phyloP scores from a whole-genome alignment of 169 alveolate species.

The Amoebophrya sp. region DNA sequence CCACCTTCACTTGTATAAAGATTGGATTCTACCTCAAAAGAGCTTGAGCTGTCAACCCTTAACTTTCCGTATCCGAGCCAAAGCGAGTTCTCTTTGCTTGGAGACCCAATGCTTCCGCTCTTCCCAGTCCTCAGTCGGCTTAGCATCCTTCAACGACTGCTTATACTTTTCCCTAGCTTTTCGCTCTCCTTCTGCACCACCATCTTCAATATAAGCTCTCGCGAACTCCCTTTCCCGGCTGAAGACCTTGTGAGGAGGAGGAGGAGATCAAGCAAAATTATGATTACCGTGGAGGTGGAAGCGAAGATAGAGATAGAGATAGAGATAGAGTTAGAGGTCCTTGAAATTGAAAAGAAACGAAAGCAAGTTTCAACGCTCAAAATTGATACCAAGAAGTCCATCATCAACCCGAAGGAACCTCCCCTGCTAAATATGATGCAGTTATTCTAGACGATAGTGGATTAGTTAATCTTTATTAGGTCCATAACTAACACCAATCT shows the following conservation, averaged over 20 bases:
- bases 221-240: not conserved
- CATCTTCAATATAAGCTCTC: not conserved
- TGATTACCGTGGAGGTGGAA: not conserved
- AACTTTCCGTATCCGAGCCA: not conserved
- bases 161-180: not conserved
- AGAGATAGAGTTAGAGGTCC: too few relatives aligned
- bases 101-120: not conserved
- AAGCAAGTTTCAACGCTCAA: too few relatives aligned
- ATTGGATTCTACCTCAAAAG: too few relatives aligned
- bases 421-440: too few relatives aligned
- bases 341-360: too few relatives aligned
- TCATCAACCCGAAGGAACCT: too few relatives aligned
- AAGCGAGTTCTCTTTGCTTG: not conserved
- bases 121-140: constrained; percentile 14
- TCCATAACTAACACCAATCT: too few relatives aligned
- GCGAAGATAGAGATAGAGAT: not conserved
- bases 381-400: too few relatives aligned
- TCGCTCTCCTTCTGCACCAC: not conserved
- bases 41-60: too few relatives aligned
- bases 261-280: not conserved
- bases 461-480: too few relatives aligned
- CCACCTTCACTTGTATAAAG: too few relatives aligned
- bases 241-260: not conserved
- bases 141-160: not conserved
- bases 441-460: too few relatives aligned